Percentiles rank a stretch among this genome's conserved stretches.
These are phyloP conservation scores for Sugiyamaella marilandica DNA, from an alignment of 805 yeast species.

Conservation along the genomic window DNA sequence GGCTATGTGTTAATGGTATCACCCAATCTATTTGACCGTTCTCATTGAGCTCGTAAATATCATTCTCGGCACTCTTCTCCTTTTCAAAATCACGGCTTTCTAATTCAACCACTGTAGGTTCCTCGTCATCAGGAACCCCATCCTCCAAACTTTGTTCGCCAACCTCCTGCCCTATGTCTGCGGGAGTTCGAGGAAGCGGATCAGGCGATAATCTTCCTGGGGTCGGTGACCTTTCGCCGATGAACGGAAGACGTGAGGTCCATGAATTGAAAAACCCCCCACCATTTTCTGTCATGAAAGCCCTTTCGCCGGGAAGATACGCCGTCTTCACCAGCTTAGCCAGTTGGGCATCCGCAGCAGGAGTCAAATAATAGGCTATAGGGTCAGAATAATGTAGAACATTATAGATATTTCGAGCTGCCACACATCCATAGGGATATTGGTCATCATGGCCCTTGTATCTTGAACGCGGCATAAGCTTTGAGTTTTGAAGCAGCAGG, in stretches of 20 bases:
- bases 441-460: conserved; percentile 11
- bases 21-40: conserved; percentile 83
- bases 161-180: neutral
- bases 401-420: conserved; percentile 69
- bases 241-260: conserved; percentile 5
- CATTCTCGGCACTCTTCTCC: conserved; percentile 30
- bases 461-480: conserved; percentile 27
- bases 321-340: conserved; percentile 29
- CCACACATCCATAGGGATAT: conserved; percentile 46
- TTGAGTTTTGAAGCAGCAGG: conserved; percentile 29
- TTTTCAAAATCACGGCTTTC: conserved; percentile 22
- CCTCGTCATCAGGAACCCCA: conserved; percentile 4
- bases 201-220: neutral
- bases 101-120: conserved; percentile 21
- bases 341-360: conserved; percentile 50
- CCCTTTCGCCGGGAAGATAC: conserved; percentile 23
- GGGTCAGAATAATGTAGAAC: conserved; percentile 89
- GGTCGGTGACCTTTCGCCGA: neutral
- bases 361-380: conserved; percentile 82
- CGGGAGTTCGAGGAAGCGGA: neutral
- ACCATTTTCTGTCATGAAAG: conserved; percentile 13
- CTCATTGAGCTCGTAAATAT: conserved; percentile 54
- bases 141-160: neutral
- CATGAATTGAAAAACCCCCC: conserved; percentile 16
- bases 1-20: conserved; percentile 49